These are phyloP conservation scores for Clausena lansium DNA, from an alignment of 345 rosid species.

Conservation along the genomic window DNA sequence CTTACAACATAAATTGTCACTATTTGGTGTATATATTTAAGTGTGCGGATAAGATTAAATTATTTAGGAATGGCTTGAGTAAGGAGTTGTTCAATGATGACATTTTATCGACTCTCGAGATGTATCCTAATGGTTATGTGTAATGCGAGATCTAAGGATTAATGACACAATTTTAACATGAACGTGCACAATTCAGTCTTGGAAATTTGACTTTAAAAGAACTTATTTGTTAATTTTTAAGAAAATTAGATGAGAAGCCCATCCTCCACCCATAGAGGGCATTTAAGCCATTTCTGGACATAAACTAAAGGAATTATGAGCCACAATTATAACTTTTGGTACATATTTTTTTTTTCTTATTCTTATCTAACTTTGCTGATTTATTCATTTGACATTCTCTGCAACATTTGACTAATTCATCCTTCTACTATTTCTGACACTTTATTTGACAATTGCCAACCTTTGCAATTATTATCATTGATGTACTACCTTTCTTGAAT, in stretches of 20 bases:
- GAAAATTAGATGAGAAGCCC: background rate
- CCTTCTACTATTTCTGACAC: no score
- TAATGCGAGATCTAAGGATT: background rate
- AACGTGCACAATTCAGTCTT: background rate
- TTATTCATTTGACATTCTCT: no score
- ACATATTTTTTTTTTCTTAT: background rate
- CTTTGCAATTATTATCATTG: no score
- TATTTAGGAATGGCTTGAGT: no score
- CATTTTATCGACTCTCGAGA: no score
- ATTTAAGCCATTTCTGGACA: background rate
- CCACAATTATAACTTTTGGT: background rate
- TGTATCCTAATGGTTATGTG: no score
- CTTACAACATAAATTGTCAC: no score
- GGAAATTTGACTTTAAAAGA: background rate
- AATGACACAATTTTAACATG: background rate
- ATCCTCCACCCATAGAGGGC: background rate
- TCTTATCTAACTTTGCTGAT: background rate
- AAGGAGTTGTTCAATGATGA: no score
- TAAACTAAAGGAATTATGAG: background rate
- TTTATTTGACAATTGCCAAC: no score
- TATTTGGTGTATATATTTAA: no score
- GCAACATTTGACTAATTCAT: background rate
- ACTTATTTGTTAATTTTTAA: background rate
- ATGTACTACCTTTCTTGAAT: no score
- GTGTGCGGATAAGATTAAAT: no score